phyloP scores from a whole-genome alignment of 306 rosid genomes.

The Inga oerstediana region DNA sequence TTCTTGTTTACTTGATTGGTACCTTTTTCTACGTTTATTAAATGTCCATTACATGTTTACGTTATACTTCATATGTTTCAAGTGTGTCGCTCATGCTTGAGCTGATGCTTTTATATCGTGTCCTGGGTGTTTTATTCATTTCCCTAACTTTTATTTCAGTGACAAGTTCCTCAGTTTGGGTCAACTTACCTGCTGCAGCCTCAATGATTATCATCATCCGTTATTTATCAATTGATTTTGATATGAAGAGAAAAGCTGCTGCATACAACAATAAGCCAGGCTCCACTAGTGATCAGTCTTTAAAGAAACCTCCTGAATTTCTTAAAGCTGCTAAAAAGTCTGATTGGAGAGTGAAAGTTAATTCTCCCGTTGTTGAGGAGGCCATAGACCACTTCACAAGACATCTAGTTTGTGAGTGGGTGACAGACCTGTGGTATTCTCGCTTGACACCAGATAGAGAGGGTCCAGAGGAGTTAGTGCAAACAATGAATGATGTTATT shows the following conservation, averaged over 20 bases:
- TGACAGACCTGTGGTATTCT: slow-evolving; percentile 92
- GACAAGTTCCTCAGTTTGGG: slow-evolving; percentile 98
- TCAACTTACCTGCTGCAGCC: slow-evolving; percentile 96
- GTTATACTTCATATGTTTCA: slow-evolving; percentile 16
- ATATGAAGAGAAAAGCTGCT: slow-evolving; percentile 87
- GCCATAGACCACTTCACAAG: slow-evolving; percentile 83
- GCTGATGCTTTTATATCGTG: slow-evolving; percentile 4
- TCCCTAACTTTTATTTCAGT: slow-evolving; percentile 60
- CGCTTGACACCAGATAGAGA: slow-evolving; percentile 88
- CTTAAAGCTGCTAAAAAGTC: slow-evolving; percentile 60
- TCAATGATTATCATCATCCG: slow-evolving; percentile 71
- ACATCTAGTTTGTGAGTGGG: slow-evolving; percentile 93
- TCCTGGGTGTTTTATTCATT: slow-evolving; percentile 38
- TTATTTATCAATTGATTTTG: slow-evolving; percentile 82
- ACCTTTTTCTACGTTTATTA: not conserved
- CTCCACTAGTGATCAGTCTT: slow-evolving; percentile 49
- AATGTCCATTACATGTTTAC: not conserved
- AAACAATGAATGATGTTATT: slow-evolving; percentile 69
- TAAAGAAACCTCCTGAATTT: slow-evolving; percentile 55
- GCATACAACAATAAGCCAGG: slow-evolving; percentile 67
- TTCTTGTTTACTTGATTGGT: not conserved
- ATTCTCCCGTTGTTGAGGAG: slow-evolving; percentile 88
- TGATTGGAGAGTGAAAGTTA: slow-evolving; percentile 90
- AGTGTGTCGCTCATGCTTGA: not conserved
- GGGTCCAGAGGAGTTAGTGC: slow-evolving; percentile 89